Evolutionary conservation across 2,329 filamentous ascomycete species (phyloP).

Genomic region (Penicillium griseofulvum): DNA sequence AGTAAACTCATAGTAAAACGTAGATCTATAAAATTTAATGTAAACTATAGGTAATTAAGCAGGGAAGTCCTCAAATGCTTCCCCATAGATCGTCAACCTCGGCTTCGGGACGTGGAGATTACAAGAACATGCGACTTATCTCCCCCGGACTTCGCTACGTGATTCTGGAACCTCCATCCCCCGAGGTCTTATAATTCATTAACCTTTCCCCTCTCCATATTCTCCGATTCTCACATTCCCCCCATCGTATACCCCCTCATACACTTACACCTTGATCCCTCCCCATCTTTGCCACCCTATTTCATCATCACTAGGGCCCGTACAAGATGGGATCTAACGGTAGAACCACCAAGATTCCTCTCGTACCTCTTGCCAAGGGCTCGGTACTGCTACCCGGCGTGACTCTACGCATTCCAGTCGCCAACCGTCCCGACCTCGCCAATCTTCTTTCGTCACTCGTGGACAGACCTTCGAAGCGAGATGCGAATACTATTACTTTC

Average conservation of each 20-base stretch:
- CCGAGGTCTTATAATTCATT: neutral
- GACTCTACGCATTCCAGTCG: constrained; percentile 78
- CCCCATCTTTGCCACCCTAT: constrained; percentile 7
- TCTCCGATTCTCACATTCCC: neutral
- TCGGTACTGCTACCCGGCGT: constrained; percentile 82
- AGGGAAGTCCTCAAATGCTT: neutral
- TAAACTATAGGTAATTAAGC: neutral
- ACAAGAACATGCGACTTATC: constrained; percentile 27
- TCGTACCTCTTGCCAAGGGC: constrained; percentile 79
- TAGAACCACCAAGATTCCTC: constrained; percentile 56
- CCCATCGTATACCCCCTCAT: neutral
- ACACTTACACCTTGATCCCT: neutral
- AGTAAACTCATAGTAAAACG: neutral
- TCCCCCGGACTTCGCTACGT: constrained; percentile 31
- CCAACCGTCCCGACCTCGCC: constrained; percentile 80
- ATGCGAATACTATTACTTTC: constrained; percentile 69
- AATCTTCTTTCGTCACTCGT: constrained; percentile 84
- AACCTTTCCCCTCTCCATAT: neutral
- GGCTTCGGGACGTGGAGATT: constrained; percentile 36
- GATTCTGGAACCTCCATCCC: constrained; percentile 32
- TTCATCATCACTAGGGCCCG: constrained; percentile 3
- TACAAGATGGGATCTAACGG: constrained; percentile 38
- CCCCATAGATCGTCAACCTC: constrained; percentile 31
- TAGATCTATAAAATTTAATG: neutral
- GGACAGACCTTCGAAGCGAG: constrained; percentile 63